These are phyloP conservation scores for Cordyceps javanica DNA, from an alignment of 2,329 filamentous ascomycete species.

Conservation along the genomic window DNA sequence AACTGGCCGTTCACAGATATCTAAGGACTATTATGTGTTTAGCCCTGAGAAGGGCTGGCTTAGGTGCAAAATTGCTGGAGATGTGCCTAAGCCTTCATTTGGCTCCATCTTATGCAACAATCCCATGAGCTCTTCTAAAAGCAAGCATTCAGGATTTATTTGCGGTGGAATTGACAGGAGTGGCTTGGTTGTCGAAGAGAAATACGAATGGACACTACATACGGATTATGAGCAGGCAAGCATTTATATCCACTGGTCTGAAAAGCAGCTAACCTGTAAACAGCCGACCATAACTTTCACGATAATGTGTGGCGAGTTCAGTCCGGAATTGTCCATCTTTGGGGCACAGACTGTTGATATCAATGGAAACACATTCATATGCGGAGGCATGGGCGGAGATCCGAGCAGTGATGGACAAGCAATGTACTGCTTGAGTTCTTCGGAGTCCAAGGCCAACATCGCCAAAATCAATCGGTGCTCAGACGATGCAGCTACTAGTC, in stretches of 20 bases:
- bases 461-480: slow-evolving; percentile 6
- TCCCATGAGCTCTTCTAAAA: slow-evolving; percentile 17
- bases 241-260: background rate
- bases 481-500: slow-evolving; percentile 25
- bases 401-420: slow-evolving; percentile 19
- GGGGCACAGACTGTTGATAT: slow-evolving; percentile 24
- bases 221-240: slow-evolving; percentile 32
- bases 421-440: background rate
- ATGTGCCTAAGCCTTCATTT: slow-evolving; percentile 33
- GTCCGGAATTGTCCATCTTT: slow-evolving; percentile 23
- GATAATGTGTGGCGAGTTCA: background rate
- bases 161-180: slow-evolving; percentile 64
- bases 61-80: slow-evolving; percentile 32
- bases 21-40: slow-evolving; percentile 49
- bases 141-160: slow-evolving; percentile 52
- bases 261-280: background rate
- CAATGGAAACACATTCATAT: slow-evolving; percentile 20
- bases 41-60: slow-evolving; percentile 41
- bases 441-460: slow-evolving; percentile 4
- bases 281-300: background rate
- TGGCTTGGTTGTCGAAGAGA: slow-evolving; percentile 55
- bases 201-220: slow-evolving; percentile 59
- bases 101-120: slow-evolving; percentile 34
- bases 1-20: slow-evolving; percentile 39
- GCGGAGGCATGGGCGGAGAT: slow-evolving; percentile 28